Conservation (phyloP, 371 early-diverging fungal species). For the Zychaea mexicana region DNA sequence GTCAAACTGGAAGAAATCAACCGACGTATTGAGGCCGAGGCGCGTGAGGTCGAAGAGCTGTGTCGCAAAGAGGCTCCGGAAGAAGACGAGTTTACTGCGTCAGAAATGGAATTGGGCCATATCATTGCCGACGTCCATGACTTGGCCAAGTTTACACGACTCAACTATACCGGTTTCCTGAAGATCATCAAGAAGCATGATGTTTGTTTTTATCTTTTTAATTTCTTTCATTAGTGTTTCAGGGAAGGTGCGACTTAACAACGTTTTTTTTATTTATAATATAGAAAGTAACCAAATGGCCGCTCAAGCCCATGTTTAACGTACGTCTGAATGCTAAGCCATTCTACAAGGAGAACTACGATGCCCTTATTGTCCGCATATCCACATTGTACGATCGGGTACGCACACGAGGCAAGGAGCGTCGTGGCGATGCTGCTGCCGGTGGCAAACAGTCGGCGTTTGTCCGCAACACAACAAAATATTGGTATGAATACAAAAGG, state of each 20-base stretch:
- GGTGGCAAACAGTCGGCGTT: slow-evolving; percentile 66
- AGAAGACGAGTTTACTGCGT: slow-evolving; percentile 64
- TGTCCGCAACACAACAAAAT: slow-evolving; percentile 94
- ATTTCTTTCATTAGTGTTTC: not conserved
- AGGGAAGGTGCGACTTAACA: not conserved
- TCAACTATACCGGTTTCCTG: slow-evolving; percentile 97
- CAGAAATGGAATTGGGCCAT: slow-evolving; percentile 81
- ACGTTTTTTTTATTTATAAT: not conserved
- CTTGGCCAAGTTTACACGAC: slow-evolving; percentile 90
- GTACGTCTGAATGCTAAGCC: slow-evolving; percentile 86
- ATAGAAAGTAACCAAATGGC: slow-evolving; percentile 86
- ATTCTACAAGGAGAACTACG: slow-evolving; percentile 92
- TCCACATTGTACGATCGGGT: slow-evolving; percentile 92
- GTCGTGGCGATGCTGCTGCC: slow-evolving; percentile 54
- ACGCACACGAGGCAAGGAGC: slow-evolving; percentile 78
- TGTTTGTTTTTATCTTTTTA: slow-evolving; percentile 43
- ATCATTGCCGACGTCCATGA: slow-evolving; percentile 93
- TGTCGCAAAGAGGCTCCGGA: slow-evolving; percentile 66
- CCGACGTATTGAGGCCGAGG: slow-evolving; percentile 78
- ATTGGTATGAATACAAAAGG: slow-evolving; percentile 85
- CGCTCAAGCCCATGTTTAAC: slow-evolving; percentile 88
- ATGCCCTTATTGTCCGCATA: slow-evolving; percentile 87
- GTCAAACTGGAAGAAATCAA: slow-evolving; percentile 91
- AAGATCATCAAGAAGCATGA: slow-evolving; percentile 99
- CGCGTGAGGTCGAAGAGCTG: slow-evolving; percentile 58